Evolutionary conservation across 2,329 filamentous ascomycete genomes (phyloP), one percentile per base, ranked within the genome.

Genomic region (Cryphonectria nitschkei): DNA sequence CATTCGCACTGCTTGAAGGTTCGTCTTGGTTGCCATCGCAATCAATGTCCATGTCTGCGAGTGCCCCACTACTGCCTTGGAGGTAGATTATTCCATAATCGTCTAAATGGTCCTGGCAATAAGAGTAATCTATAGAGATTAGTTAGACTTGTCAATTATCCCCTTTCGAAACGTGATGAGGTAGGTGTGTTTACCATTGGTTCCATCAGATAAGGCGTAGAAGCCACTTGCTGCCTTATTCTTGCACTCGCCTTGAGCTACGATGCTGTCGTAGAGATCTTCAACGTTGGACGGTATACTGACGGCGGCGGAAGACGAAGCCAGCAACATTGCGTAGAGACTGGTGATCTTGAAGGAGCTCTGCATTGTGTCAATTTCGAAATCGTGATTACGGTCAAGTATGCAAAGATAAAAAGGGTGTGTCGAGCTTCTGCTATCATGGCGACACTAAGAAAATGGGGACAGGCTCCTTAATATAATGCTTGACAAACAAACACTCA

Each of bases 81-180:
- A 58, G 54, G 14, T 58, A 58, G 26, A 58, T 58, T 19, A 58
- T 58, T 58, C 54, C 54, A 34, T 58, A 58, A 19, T 58, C 54
- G 14, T 58, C 54, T 16, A 58, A 29, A 58, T 58, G 54, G 29
- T 58, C 54, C 54, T 58, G 54, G 14, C 54, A 58, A 19, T 58
- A 58, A 1, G 54, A 58, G 7, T 34, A 58, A 8, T 32, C 54
- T 58, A 58, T 58, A 29, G 54, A 3, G 6, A 16, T 58, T 14
- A 58, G 29, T 19, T 16, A 16, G n/a, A 19, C 3, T 19, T 29
- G 4, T 13, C 52, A 7, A 3, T 6, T 5, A 16, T 14, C 52
- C 29, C 5, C 8, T 3, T 14, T 7, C 4, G 5, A 19, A 29
- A 9, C 1, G 54, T 34, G 54, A 16, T 14, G 29, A 29, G 14